phyloP scores from a whole-genome alignment of 345 rosid species.

The Moricandia moricandioides region DNA sequence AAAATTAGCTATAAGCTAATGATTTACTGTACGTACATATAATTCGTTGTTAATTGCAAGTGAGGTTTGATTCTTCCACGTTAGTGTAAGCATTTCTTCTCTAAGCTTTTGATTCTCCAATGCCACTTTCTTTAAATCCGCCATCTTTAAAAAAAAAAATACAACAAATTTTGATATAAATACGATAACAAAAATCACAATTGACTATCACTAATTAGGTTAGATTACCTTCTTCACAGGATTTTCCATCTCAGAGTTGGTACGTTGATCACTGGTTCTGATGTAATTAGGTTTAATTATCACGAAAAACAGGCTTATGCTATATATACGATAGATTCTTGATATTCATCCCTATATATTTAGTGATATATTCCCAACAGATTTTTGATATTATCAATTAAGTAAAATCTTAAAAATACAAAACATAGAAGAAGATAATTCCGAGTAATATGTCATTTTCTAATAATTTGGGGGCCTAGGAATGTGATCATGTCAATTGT shows the following conservation, averaged over 20 bases:
- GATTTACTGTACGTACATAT: not conserved
- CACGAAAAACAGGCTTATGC: not conserved
- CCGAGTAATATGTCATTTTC: not conserved
- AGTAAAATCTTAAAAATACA: not conserved
- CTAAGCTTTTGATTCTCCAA: conserved; percentile 19
- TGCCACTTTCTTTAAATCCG: conserved; percentile 10
- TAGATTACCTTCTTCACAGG: not conserved
- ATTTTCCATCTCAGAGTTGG: conserved; percentile 14
- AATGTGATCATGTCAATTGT: not conserved
- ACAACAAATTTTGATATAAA: not conserved
- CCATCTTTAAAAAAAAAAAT: not conserved
- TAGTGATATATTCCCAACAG: not conserved
- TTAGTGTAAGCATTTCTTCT: not conserved
- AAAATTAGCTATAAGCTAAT: not conserved
- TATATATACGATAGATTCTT: not conserved
- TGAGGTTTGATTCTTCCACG: conserved; percentile 14
- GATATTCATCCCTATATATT: not conserved
- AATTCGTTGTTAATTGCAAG: conserved; percentile 1
- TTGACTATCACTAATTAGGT: not conserved
- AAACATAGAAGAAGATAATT: not conserved
- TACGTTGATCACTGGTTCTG: not conserved
- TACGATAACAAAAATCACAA: not conserved
- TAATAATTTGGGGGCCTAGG: not conserved
- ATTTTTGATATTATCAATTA: not conserved
- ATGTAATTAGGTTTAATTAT: not conserved